These are phyloP conservation scores for Acanthamoeba healyi DNA, from an alignment of 208 protist species.

Conservation along the genomic window DNA sequence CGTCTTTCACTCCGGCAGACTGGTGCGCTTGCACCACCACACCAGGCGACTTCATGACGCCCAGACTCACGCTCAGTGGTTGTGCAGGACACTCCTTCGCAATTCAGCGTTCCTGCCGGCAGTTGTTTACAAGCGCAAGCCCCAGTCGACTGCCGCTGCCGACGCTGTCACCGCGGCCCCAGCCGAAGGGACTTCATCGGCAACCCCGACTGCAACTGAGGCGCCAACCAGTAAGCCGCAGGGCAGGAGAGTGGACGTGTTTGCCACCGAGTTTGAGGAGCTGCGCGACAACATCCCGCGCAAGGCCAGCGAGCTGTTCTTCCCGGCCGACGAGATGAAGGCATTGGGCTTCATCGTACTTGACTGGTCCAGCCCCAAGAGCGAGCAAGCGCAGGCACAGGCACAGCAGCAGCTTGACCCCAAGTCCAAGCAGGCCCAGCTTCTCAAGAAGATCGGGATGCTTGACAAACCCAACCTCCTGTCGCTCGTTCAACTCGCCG, in stretches of 20 bases:
- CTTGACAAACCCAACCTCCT: constrained; percentile 2
- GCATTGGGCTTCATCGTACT: constrained; percentile 4
- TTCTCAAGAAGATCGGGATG: not conserved
- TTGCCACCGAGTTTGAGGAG: not conserved
- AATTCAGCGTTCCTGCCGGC: constrained; percentile 22
- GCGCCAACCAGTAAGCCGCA: not conserved
- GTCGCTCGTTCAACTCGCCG: not conserved
- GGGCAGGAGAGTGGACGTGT: not conserved
- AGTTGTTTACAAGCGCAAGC: not conserved
- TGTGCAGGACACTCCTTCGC: not conserved
- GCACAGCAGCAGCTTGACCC: not conserved
- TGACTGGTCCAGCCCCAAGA: not conserved
- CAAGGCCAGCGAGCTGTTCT: constrained; percentile 22
- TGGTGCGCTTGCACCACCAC: not conserved
- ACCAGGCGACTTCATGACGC: not conserved
- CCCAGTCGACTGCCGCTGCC: not conserved
- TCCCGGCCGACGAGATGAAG: constrained; percentile 32
- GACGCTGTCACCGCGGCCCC: too few species aligned
- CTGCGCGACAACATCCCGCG: not conserved
- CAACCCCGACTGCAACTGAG: not conserved
- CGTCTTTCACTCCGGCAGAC: constrained; percentile 1
- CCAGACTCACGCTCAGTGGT: not conserved
- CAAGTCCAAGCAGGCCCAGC: constrained; percentile 16
- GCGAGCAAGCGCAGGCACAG: not conserved
- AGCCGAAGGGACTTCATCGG: too few species aligned